A percentile compares a stretch with the other conserved stretches of the same genome.
These are phyloP conservation scores for Solanum neorickii DNA, from an alignment of 257 asterid species.

Conservation along the genomic window DNA sequence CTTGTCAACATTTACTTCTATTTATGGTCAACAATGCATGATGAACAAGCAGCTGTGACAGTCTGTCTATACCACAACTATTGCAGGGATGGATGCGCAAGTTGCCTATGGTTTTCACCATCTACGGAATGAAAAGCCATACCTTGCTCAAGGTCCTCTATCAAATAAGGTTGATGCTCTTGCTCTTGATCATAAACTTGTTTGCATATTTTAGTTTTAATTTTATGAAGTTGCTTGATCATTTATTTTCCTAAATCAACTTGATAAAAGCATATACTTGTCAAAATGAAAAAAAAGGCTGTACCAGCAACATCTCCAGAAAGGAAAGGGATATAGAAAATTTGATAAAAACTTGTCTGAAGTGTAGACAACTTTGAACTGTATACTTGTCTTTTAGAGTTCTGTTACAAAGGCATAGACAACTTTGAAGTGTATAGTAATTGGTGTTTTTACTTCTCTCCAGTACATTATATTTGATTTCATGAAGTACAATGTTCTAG, in stretches of 20 bases:
- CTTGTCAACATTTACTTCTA: neutral
- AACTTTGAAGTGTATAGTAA: neutral
- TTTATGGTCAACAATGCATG: neutral
- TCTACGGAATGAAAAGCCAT: constrained; percentile 82
- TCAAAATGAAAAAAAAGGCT: neutral
- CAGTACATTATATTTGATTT: neutral
- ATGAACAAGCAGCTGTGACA: neutral
- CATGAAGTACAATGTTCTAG: neutral
- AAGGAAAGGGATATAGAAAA: neutral
- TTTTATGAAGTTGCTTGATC: neutral
- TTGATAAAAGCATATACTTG: neutral
- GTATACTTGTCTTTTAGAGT: neutral
- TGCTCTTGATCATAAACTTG: neutral
- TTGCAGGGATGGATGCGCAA: constrained; percentile 94
- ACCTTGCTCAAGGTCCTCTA: constrained; percentile 90
- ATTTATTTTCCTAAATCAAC: neutral
- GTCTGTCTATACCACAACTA: constrained; percentile 6
- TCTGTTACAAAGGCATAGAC: neutral
- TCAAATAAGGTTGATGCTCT: constrained; percentile 63
- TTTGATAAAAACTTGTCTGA: neutral
- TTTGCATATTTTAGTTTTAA: neutral
- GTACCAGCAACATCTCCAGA: neutral
- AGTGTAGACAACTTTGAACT: neutral
- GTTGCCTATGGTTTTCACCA: constrained; percentile 96
- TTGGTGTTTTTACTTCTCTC: neutral